These are phyloP conservation scores for Fusarium sp. DNA, from an alignment of 2,329 filamentous ascomycete genomes.

Conservation along the genomic window DNA sequence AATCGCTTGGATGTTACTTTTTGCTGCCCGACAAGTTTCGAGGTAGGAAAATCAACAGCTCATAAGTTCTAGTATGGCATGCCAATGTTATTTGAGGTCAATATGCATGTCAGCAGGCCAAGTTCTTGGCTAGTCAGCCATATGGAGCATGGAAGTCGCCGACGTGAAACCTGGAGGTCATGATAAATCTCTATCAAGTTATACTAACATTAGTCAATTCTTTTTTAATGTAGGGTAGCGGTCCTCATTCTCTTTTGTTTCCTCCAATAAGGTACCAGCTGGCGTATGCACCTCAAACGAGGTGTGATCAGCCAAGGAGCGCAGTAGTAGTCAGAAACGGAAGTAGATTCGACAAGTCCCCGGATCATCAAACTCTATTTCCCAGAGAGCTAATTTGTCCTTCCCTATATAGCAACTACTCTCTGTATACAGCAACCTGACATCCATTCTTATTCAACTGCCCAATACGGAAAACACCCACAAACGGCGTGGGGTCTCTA, in stretches of 20 bases:
- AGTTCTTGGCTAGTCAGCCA: background rate
- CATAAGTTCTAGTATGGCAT: accelerated
- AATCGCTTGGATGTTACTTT: too few relatives aligned
- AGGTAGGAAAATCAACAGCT: accelerated
- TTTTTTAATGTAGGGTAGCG: background rate
- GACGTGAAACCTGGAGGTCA: accelerated
- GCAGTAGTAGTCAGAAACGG: background rate
- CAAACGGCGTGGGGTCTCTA: background rate
- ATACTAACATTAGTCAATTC: accelerated
- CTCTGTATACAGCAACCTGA: background rate
- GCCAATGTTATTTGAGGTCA: too few relatives aligned
- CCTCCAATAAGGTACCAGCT: background rate
- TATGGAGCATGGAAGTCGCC: accelerated
- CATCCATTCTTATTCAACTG: slow-evolving; percentile 5
- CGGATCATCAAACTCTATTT: background rate
- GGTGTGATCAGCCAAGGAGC: background rate
- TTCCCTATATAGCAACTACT: background rate
- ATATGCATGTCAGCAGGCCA: background rate
- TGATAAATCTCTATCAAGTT: too few relatives aligned
- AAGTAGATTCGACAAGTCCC: background rate
- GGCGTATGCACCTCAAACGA: background rate
- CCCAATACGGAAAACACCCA: slow-evolving; percentile 7
- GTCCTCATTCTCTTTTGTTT: background rate
- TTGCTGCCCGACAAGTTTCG: background rate
- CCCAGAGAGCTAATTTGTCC: accelerated